Evolutionary conservation across 129 eudicot species (phyloP), one percentile per base, ranked within the genome.

Genomic region (Rutidosis leptorrhynchoides): DNA sequence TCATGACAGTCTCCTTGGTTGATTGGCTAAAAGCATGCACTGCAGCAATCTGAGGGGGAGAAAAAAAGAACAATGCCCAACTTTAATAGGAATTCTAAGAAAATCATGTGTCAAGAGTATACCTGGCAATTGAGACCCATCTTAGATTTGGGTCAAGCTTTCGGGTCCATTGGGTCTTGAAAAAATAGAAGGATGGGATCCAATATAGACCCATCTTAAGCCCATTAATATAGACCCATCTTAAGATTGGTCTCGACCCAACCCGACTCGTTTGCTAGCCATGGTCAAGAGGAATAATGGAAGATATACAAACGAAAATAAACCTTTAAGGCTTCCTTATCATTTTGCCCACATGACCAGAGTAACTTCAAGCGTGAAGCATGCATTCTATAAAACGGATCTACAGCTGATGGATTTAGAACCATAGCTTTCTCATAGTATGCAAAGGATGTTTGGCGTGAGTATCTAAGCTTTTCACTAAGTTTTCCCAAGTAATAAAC

Each of bases 351-450:
- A 28, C 82, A 80, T 67, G 90, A 80, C 81, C 76, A 87, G 73
- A 93, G 99, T 77, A 93, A 82, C 90, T 93, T 93, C 81, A 93
- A 80, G 75, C 99, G 90, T 35, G 99, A 93, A 72, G 99, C 99
- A 79, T 93, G 99, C 96, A 93, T 84, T 80, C 99, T 86, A 74
- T 93, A 93, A 66, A 93, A 81, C 10, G 99, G 90, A 84, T 93
- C 99, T 64, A 86, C 99, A 62, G 99, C 99, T 20, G 95, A 88
- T 64, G 89, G 90, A 72, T 89, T 93, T 73, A 93, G 30, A 19
- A 77, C 82, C 75, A 89, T 89, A 67, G 99, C 95, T 70, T 86
- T 77, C 45, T 84, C 92, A 80, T 93, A 93, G 59, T 86, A 88
- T 16, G 88, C 87, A 68, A 93, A 79, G 63, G 99, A 84, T 62